Conservation (phyloP, 2,329 filamentous ascomycete genomes). For the Aspergillus versicolor region DNA sequence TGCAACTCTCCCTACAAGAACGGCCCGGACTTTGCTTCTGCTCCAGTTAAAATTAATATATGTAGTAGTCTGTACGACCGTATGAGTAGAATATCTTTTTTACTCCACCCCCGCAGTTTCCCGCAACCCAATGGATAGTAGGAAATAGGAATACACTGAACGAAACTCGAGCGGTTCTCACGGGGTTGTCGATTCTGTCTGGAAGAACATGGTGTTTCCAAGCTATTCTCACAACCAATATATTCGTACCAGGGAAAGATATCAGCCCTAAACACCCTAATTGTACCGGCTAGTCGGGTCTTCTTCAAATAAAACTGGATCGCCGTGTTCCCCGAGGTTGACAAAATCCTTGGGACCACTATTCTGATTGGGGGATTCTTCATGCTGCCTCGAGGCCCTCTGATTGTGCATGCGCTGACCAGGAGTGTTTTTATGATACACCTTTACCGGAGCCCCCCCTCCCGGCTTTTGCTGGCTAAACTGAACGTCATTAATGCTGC, state of each 20-base stretch:
- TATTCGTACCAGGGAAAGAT: background rate
- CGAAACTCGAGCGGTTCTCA: background rate
- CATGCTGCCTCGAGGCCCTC: conserved; percentile 39
- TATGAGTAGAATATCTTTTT: background rate
- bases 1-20: background rate
- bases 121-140: background rate
- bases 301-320: conserved; percentile 72
- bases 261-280: conserved; percentile 4
- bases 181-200: background rate
- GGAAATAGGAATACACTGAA: background rate
- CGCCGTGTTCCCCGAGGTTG: conserved; percentile 80
- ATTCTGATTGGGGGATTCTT: conserved; percentile 66
- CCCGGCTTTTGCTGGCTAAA: conserved; percentile 58
- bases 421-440: conserved; percentile 69
- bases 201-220: background rate
- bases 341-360: conserved; percentile 75
- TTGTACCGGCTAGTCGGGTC: conserved; percentile 49
- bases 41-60: background rate
- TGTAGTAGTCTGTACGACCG: background rate
- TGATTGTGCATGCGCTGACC: conserved; percentile 47
- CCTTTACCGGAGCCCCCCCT: conserved; percentile 64
- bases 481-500: conserved; percentile 74
- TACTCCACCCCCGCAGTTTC: background rate
- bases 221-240: background rate
- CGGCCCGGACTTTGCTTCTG: background rate